Base-by-base conservation (phyloP, 2,329 filamentous ascomycete species). In the Neonectria faginata region DNA sequence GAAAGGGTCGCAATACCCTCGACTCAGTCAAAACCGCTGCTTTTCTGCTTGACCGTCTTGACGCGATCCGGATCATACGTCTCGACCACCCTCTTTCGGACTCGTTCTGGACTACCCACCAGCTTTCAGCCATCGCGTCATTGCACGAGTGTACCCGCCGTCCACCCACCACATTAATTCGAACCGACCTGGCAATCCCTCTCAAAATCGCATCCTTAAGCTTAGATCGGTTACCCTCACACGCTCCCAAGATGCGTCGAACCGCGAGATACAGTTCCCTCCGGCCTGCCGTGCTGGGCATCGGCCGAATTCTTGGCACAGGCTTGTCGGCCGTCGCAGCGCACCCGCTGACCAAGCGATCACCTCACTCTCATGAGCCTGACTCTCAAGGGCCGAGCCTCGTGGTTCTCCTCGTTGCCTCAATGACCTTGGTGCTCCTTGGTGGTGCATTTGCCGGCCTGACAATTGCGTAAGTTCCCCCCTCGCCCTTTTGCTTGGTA, bases 361-460 rank as follows among this genome's bases (percentile, higher is more conserved):
- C 74, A 31, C 80, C 81, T 50, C 77, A 84, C 50, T 78, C 84
- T 60, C 82, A 80, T 39, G 83, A 85, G 66, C 55, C 58, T 4
- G 83, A 88, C 59, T 78, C 81, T 8, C 82, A 85, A 25, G 90
- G 91, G 66, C 86, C 89, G 8, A 86, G 87, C 55, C 82, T 97
- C 70, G 97, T 92, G 92, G 83, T 95, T 50, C 93, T 97, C 75
- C 86, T 96, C 67, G 84, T 89, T 60, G 85, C 94, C 31, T 97
- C 95, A 18, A 86, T 93, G 64, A 85, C 89, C 25, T 86, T 99
- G 61, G 96, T 98, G 10, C 83, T 98, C 65, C 86, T 92, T 1
- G 96, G 96, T 67, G 96, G 96, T 67, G 93, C 93, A 42, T 99
- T 99, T 81, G 96, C 96, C 10, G 96, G 96, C 36, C 82, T 99